phyloP scores from a whole-genome alignment of 2,329 filamentous ascomycete species.

The Stemphylium vesicarium region DNA sequence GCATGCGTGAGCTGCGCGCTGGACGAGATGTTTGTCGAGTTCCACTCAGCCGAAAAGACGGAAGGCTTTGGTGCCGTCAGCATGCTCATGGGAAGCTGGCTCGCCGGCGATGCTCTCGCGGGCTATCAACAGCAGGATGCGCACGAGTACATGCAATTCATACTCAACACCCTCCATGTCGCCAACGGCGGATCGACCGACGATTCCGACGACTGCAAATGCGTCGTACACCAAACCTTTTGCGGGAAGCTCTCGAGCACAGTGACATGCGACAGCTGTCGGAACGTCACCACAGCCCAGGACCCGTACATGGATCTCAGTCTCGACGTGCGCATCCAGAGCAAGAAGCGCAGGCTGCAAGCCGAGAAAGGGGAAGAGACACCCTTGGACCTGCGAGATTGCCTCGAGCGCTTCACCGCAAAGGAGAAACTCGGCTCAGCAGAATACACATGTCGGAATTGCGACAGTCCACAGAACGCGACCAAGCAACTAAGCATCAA shows the following conservation, averaged over 20 bases:
- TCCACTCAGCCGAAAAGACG: conserved; percentile 74
- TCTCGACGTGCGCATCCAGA: conserved; percentile 78
- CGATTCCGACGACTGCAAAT: conserved; percentile 67
- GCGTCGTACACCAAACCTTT: conserved; percentile 92
- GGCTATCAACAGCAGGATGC: conserved; percentile 96
- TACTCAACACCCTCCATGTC: conserved; percentile 86
- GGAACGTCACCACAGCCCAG: conserved; percentile 78
- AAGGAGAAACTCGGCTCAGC: conserved; percentile 76
- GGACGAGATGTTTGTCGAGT: conserved; percentile 68
- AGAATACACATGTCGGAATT: conserved; percentile 85
- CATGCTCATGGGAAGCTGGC: conserved; percentile 89
- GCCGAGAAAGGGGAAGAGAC: conserved; percentile 36
- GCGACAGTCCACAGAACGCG: conserved; percentile 75
- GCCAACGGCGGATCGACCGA: conserved; percentile 68
- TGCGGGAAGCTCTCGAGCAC: conserved; percentile 90
- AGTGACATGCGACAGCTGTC: conserved; percentile 88
- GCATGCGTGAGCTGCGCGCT: conserved; percentile 67
- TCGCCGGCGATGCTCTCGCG: conserved; percentile 71
- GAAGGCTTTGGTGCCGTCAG: conserved; percentile 91
- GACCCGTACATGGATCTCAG: conserved; percentile 93
- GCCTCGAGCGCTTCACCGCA: conserved; percentile 86
- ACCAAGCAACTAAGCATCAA: conserved; percentile 85
- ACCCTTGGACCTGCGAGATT: conserved; percentile 58
- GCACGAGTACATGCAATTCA: conserved; percentile 95
- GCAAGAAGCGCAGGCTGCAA: conserved; percentile 68